Conservation (phyloP, 23 red algal genomes). For the Gracilaria vermiculophylla region DNA sequence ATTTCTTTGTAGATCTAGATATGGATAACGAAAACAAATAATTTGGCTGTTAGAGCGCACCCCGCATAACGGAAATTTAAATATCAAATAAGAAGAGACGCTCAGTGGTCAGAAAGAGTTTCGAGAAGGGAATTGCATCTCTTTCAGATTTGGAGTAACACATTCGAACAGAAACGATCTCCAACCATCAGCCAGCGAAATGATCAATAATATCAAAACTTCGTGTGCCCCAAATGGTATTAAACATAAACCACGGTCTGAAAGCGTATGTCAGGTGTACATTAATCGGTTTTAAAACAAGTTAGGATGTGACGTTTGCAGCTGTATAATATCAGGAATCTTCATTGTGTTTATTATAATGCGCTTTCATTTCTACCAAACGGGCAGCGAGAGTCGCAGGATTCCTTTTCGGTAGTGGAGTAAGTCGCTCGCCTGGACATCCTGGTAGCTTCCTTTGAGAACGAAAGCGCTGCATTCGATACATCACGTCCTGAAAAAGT, state of each 20-base stretch:
- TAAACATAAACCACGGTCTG: too few species aligned
- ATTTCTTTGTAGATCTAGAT: slow-evolving; percentile 43
- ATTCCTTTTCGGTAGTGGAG: background rate
- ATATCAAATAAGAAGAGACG: too few species aligned
- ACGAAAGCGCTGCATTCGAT: background rate
- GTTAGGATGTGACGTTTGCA: background rate
- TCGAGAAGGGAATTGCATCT: too few species aligned
- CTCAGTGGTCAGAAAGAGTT: too few species aligned
- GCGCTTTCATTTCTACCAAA: background rate
- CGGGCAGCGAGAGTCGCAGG: background rate
- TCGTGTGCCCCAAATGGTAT: too few species aligned
- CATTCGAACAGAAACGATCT: too few species aligned
- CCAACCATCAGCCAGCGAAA: too few species aligned
- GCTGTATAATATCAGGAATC: background rate
- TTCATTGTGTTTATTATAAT: background rate
- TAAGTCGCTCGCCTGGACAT: background rate
- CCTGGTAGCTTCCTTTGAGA: background rate
- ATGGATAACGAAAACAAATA: background rate
- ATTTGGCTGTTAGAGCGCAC: background rate
- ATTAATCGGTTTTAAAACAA: background rate
- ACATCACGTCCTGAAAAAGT: background rate
- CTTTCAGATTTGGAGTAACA: too few species aligned
- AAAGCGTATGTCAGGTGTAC: too few species aligned
- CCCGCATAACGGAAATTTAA: too few species aligned
- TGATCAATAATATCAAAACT: too few species aligned